A percentile compares a stretch with the other conserved stretches of the same genome.
Conservation (phyloP, 2,329 filamentous ascomycete genomes). For the Colletotrichum orchidophilum region DNA sequence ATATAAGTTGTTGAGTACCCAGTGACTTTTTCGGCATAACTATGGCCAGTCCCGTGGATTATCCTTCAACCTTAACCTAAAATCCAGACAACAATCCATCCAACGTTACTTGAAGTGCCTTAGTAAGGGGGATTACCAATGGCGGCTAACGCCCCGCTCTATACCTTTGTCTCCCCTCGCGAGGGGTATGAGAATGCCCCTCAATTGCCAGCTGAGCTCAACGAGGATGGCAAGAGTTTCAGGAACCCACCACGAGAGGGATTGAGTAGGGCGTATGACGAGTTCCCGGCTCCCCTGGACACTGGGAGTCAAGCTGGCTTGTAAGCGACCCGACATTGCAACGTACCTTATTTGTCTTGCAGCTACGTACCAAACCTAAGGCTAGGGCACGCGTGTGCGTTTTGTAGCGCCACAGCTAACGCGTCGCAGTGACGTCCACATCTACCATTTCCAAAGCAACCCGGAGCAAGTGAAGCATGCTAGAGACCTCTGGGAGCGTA, state of each 20-base stretch:
- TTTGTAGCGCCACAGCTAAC: too few species aligned
- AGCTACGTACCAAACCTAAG: too few species aligned
- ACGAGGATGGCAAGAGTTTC: constrained; percentile 80
- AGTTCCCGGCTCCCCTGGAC: constrained; percentile 74
- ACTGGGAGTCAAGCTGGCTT: constrained; percentile 77
- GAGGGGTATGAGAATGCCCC: constrained; percentile 65
- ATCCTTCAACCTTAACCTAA: background rate
- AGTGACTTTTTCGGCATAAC: too few species aligned
- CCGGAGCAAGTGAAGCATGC: constrained; percentile 73
- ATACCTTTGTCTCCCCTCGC: constrained; percentile 65
- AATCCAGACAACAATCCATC: background rate
- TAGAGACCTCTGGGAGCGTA: constrained; percentile 77
- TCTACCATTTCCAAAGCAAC: constrained; percentile 80
- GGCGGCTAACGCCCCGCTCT: constrained; percentile 47
- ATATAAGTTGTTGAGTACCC: background rate
- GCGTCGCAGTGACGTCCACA: constrained; percentile 74
- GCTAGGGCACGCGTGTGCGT: too few species aligned
- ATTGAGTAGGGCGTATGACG: constrained; percentile 74
- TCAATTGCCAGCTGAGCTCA: constrained; percentile 65
- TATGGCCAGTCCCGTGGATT: background rate
- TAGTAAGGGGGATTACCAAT: background rate
- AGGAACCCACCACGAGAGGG: constrained; percentile 70
- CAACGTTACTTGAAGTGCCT: too few species aligned
- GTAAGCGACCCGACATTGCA: constrained; percentile 49
- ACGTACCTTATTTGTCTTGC: background rate